Evolutionary conservation across 306 rosid genomes (phyloP).

Genomic region (Quercus berberidifolia): DNA sequence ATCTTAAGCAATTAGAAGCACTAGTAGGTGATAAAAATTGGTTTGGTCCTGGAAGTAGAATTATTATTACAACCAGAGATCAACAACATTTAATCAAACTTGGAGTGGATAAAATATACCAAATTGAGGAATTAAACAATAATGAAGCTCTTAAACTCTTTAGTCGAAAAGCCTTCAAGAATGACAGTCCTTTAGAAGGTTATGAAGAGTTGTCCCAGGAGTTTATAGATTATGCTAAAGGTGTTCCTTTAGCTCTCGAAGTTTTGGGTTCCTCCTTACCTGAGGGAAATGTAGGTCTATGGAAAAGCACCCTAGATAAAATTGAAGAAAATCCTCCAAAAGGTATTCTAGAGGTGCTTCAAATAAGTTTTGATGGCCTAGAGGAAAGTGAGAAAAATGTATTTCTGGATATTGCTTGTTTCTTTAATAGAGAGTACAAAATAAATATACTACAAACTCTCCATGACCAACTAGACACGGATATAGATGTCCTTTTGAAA

Average conservation of each 20-base stretch:
- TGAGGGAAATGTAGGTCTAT: background rate
- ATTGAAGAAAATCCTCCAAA: background rate
- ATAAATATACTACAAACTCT: background rate
- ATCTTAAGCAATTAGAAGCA: background rate
- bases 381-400: background rate
- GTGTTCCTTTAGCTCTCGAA: background rate
- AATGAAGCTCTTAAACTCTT: background rate
- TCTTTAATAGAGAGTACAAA: background rate
- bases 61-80: background rate
- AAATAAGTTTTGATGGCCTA: background rate
- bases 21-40: background rate
- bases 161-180: no score
- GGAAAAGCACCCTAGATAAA: background rate
- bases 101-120: background rate
- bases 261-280: background rate
- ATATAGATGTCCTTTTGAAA: background rate
- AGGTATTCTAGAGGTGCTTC: background rate
- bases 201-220: background rate
- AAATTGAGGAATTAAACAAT: background rate
- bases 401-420: background rate
- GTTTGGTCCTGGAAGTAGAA: background rate
- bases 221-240: background rate
- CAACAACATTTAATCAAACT: background rate
- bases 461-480: accelerated
- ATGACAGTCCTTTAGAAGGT: background rate